A percentile compares a stretch with the other conserved stretches of the same genome.
These are phyloP conservation scores for Oryza nivara DNA, from an alignment of 176 grass and related monocot species.

Conservation along the genomic window DNA sequence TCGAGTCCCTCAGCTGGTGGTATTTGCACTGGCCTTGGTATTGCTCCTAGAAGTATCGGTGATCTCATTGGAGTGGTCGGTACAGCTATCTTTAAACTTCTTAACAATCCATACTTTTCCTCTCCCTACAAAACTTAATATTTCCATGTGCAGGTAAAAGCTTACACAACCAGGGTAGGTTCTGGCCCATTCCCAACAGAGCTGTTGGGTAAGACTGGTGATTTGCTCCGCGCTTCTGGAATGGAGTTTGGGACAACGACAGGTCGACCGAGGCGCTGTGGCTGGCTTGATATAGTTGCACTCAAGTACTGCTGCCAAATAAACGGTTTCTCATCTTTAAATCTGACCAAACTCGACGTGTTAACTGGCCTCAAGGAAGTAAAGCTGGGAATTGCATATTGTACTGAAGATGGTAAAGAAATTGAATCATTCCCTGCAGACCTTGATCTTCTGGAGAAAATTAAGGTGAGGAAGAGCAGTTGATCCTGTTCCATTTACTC, in stretches of 20 bases:
- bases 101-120: not conserved
- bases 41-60: constrained; percentile 76
- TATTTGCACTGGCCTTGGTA: constrained; percentile 90
- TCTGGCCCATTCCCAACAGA: constrained; percentile 93
- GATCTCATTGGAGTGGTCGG: constrained; percentile 92
- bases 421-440: constrained; percentile 74
- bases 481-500: not conserved
- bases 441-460: constrained; percentile 64
- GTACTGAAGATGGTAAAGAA: constrained; percentile 45
- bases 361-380: constrained; percentile 76
- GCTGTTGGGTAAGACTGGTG: constrained; percentile 69
- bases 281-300: constrained; percentile 92
- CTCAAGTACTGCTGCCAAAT: constrained; percentile 85
- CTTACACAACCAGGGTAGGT: constrained; percentile 92
- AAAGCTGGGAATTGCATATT: constrained; percentile 67
- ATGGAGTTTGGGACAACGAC: constrained; percentile 96
- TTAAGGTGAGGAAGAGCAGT: constrained; percentile 45
- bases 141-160: constrained; percentile 71
- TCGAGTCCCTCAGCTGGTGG: constrained; percentile 93
- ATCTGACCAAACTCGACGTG: constrained; percentile 92
- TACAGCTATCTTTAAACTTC: constrained; percentile 15
- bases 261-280: constrained; percentile 83
- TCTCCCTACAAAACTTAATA: not conserved
- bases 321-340: constrained; percentile 88
- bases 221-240: constrained; percentile 67